Conservation (phyloP, 2,329 filamentous ascomycete species). For the Arachnomyces sp. region DNA sequence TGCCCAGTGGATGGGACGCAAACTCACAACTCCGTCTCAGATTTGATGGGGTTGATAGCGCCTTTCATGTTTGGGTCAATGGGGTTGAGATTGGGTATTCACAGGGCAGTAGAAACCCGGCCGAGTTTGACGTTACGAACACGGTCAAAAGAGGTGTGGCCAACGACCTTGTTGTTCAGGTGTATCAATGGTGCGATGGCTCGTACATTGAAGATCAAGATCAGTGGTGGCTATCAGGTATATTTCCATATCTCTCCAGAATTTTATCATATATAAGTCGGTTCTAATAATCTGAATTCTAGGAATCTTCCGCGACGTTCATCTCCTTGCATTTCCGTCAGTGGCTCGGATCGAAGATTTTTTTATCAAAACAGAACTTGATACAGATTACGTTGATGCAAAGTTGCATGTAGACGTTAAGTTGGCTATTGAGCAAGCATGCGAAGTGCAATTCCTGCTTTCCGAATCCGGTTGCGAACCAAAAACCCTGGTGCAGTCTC, state of each 20-base stretch:
- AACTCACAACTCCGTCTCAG: constrained; percentile 52
- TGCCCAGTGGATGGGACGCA: constrained; percentile 45
- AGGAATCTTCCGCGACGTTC: constrained; percentile 61
- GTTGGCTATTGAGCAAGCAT: constrained; percentile 26
- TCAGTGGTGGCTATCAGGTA: constrained; percentile 61
- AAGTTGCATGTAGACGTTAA: constrained; percentile 44
- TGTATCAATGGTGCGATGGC: constrained; percentile 64
- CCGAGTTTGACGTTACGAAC: constrained; percentile 60
- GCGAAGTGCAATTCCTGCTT: constrained; percentile 38
- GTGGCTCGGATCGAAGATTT: constrained; percentile 50
- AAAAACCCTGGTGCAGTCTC: constrained; percentile 23
- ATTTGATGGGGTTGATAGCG: constrained; percentile 66
- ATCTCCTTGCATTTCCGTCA: constrained; percentile 51
- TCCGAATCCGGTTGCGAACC: constrained; percentile 40
- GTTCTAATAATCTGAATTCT: constrained; percentile 1
- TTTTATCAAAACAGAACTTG: constrained; percentile 49
- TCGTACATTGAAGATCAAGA: constrained; percentile 64
- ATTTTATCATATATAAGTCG: background rate
- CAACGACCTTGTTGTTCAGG: constrained; percentile 56
- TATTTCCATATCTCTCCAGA: constrained; percentile 50
- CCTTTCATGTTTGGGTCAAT: constrained; percentile 64
- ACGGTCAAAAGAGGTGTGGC: constrained; percentile 38
- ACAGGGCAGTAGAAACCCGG: constrained; percentile 60
- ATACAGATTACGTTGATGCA: constrained; percentile 45
- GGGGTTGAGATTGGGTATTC: constrained; percentile 58